These are phyloP conservation scores for Penicillium cosmopolitanum DNA, from an alignment of 495 filamentous ascomycete genomes.

Conservation along the genomic window DNA sequence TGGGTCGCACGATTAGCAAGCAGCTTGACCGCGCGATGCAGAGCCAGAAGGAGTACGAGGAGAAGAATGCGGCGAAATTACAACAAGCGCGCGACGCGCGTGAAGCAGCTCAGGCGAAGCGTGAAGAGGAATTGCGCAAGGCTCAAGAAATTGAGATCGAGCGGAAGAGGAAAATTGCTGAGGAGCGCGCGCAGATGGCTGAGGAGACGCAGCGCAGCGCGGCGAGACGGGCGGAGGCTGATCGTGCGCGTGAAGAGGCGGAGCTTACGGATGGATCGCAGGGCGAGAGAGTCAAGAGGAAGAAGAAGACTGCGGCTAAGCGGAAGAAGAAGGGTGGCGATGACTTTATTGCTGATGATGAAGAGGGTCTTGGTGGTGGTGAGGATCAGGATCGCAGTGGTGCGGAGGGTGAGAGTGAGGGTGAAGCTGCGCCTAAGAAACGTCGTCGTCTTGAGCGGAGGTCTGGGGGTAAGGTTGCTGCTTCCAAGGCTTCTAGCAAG, in stretches of 20 bases:
- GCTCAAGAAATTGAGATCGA: slow-evolving; percentile 69
- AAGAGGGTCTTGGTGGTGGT: slow-evolving; percentile 18
- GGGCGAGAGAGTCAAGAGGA: slow-evolving; percentile 74
- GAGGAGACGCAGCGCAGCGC: slow-evolving; percentile 75
- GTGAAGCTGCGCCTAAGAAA: slow-evolving; percentile 51
- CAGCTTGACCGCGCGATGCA: slow-evolving; percentile 85
- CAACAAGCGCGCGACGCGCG: slow-evolving; percentile 73
- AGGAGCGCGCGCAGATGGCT: slow-evolving; percentile 77
- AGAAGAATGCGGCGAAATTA: slow-evolving; percentile 85
- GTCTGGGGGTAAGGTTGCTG: slow-evolving; percentile 57
- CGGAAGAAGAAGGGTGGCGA: slow-evolving; percentile 67
- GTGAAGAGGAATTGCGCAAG: slow-evolving; percentile 71
- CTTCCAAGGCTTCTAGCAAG: slow-evolving; percentile 49
- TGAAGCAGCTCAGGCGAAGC: slow-evolving; percentile 72
- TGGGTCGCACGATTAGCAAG: slow-evolving; percentile 91
- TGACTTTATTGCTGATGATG: slow-evolving; percentile 33
- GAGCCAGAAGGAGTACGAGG: slow-evolving; percentile 87
- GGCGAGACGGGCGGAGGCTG: slow-evolving; percentile 71
- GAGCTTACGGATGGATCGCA: slow-evolving; percentile 76
- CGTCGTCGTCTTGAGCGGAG: slow-evolving; percentile 55
- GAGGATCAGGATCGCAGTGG: slow-evolving; percentile 7
- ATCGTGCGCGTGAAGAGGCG: slow-evolving; percentile 66
- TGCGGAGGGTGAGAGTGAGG: slow-evolving; percentile 37
- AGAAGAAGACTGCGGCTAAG: slow-evolving; percentile 60
- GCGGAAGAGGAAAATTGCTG: slow-evolving; percentile 73